These are phyloP conservation scores for Cymbidium sinense DNA, from an alignment of 106 monocot genomes.

Conservation along the genomic window DNA sequence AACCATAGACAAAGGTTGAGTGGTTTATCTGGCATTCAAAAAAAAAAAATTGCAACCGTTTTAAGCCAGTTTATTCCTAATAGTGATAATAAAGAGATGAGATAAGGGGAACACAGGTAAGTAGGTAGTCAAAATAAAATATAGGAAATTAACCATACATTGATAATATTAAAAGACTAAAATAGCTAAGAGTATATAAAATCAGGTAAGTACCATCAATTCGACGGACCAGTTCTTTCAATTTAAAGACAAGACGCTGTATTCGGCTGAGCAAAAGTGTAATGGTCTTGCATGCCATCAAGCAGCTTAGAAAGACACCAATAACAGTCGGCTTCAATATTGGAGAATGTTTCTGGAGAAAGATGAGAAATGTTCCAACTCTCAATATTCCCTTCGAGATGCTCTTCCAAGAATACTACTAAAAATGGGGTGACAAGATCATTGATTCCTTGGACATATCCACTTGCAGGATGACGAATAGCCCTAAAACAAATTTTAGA, in stretches of 20 bases:
- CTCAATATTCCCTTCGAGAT: slow-evolving; percentile 75
- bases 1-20: neutral
- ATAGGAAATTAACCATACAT: neutral
- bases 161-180: neutral
- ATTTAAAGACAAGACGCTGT: slow-evolving; percentile 90
- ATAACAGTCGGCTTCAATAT: slow-evolving; percentile 96
- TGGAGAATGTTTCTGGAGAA: slow-evolving; percentile 59
- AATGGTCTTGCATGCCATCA: slow-evolving; percentile 99
- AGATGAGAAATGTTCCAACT: slow-evolving; percentile 67
- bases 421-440: slow-evolving; percentile 95
- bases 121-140: neutral
- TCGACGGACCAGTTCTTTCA: slow-evolving; percentile 83
- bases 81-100: neutral
- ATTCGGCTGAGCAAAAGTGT: slow-evolving; percentile 99
- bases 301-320: slow-evolving; percentile 98
- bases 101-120: neutral
- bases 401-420: slow-evolving; percentile 84
- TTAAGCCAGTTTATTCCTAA: neutral
- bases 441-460: slow-evolving; percentile 99
- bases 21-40: neutral
- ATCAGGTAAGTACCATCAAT: slow-evolving; percentile 65
- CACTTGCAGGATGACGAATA: slow-evolving; percentile 98
- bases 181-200: neutral
- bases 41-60: neutral
- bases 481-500: slow-evolving; percentile 49